These are phyloP conservation scores for Boletus patriciae DNA, from an alignment of 768 basidiomycete genomes.

Conservation along the genomic window DNA sequence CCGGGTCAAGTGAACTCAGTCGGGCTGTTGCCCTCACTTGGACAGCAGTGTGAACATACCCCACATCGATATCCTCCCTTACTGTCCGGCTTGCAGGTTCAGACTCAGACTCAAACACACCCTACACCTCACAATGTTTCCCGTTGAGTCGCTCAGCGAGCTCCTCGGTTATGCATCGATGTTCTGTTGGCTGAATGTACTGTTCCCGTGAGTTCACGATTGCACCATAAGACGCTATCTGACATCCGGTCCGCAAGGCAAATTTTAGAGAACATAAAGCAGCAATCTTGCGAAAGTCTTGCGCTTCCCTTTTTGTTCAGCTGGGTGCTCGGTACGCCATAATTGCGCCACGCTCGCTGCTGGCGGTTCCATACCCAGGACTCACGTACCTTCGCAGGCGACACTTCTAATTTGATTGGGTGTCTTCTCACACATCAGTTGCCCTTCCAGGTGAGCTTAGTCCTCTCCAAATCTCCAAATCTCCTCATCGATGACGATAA, in stretches of 20 bases:
- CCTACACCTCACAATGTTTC: slow-evolving; percentile 13
- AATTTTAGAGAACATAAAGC: slow-evolving; percentile 72
- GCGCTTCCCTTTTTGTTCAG: slow-evolving; percentile 91
- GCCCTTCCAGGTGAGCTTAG: slow-evolving; percentile 79
- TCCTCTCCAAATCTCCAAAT: neutral
- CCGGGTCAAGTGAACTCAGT: neutral
- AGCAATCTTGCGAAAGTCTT: slow-evolving; percentile 84
- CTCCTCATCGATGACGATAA: slow-evolving; percentile 6
- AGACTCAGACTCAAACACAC: neutral
- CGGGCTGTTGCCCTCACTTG: neutral
- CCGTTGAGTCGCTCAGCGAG: slow-evolving; percentile 49
- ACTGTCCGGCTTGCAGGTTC: neutral
- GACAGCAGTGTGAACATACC: slow-evolving; percentile 21
- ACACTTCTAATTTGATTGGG: slow-evolving; percentile 89
- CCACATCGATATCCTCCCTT: slow-evolving; percentile 8
- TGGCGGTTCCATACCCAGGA: neutral
- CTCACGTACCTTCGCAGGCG: slow-evolving; percentile 52
- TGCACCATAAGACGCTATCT: slow-evolving; percentile 13
- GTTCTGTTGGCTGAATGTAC: slow-evolving; percentile 80
- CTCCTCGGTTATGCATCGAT: slow-evolving; percentile 71
- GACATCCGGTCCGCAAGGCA: slow-evolving; percentile 50
- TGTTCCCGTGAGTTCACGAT: slow-evolving; percentile 70
- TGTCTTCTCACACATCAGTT: slow-evolving; percentile 91
- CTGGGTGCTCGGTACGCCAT: slow-evolving; percentile 79
- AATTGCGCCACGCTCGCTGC: slow-evolving; percentile 6